Conservation (phyloP, 139 green algal species). For the Coccomyxa sp. region DNA sequence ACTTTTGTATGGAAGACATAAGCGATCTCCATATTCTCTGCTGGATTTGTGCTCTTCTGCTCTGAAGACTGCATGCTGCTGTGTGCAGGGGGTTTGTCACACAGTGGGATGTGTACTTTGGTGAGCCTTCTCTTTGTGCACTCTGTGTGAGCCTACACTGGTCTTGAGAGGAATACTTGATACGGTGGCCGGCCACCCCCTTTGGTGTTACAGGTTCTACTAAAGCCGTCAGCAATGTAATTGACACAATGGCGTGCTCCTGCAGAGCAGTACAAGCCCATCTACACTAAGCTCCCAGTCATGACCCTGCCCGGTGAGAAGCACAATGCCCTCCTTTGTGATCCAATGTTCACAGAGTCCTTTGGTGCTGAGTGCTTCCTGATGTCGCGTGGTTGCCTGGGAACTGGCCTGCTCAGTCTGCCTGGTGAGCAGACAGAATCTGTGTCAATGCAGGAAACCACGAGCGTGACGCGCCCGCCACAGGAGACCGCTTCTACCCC, state of each 20-base stretch:
- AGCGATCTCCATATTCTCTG: background rate
- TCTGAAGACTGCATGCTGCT: background rate
- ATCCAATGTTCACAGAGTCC: background rate
- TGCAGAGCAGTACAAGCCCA: background rate
- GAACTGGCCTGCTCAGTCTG: background rate
- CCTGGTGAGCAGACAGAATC: background rate
- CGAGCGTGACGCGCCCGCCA: constrained; percentile 69
- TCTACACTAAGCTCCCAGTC: background rate
- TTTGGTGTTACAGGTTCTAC: too few species aligned
- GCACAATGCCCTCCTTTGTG: background rate
- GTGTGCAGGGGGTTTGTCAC: background rate
- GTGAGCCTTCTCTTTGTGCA: too few species aligned
- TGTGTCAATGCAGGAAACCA: constrained; percentile 63
- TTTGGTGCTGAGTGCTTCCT: background rate
- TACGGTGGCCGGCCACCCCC: too few species aligned
- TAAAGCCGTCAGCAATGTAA: too few species aligned
- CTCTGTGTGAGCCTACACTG: too few species aligned
- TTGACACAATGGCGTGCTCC: too few species aligned
- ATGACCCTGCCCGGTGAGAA: background rate
- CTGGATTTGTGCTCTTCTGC: background rate
- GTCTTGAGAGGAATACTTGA: too few species aligned
- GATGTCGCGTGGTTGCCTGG: background rate
- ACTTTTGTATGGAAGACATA: background rate
- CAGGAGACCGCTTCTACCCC: constrained; percentile 41
- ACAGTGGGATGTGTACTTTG: constrained; percentile 2